A percentile compares a stretch with the other conserved stretches of the same genome.
These are phyloP conservation scores for Pinus albicaulis DNA, from an alignment of 75 land plant species.

Conservation along the genomic window DNA sequence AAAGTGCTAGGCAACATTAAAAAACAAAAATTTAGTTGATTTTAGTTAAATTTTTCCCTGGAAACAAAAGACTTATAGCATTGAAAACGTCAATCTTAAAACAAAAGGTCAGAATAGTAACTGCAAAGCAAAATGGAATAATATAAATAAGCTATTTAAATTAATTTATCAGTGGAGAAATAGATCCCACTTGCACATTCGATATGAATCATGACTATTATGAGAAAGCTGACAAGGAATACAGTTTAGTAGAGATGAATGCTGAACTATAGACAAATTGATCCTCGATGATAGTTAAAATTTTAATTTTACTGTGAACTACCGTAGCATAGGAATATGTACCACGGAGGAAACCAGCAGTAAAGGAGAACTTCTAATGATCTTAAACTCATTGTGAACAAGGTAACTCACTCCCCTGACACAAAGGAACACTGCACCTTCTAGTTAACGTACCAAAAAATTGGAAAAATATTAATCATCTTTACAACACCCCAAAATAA, in stretches of 20 bases:
- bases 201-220: too few species aligned
- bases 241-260: too few species aligned
- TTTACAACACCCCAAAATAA: background rate
- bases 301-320: background rate
- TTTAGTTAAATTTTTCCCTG: background rate
- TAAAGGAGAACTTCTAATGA: background rate
- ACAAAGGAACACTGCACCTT: background rate
- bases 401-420: background rate
- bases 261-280: too few species aligned
- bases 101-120: too few species aligned
- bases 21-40: background rate
- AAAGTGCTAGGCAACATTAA: background rate
- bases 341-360: background rate
- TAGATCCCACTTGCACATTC: too few species aligned
- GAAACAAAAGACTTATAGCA: background rate
- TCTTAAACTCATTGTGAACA: too few species aligned
- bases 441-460: background rate
- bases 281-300: background rate
- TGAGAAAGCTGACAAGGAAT: too few species aligned
- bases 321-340: too few species aligned
- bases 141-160: too few species aligned
- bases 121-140: too few species aligned
- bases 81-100: background rate
- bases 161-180: too few species aligned
- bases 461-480: background rate